These are phyloP conservation scores for Teratosphaeriaceae sp. DNA, from an alignment of 2,329 filamentous ascomycete genomes.

Conservation along the genomic window DNA sequence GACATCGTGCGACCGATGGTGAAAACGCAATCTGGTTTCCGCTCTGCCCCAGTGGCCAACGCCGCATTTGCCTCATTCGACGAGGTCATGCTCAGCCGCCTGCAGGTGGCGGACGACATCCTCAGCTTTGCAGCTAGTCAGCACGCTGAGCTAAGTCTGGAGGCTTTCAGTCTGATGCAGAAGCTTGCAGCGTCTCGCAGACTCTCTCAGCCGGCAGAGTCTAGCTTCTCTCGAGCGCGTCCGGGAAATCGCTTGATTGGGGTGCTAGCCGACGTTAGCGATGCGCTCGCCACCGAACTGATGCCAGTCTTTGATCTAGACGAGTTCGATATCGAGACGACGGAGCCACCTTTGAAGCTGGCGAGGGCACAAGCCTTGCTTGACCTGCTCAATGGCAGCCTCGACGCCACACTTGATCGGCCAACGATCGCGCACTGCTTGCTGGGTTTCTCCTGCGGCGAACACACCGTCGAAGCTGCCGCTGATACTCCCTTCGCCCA, in stretches of 20 bases:
- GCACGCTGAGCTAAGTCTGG: slow-evolving; percentile 71
- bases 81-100: slow-evolving; percentile 76
- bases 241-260: slow-evolving; percentile 25
- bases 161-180: slow-evolving; percentile 74
- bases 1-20: slow-evolving; percentile 78
- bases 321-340: slow-evolving; percentile 68
- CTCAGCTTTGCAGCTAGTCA: slow-evolving; percentile 82
- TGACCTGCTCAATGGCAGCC: slow-evolving; percentile 75
- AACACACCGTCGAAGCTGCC: slow-evolving; percentile 62
- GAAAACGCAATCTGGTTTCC: slow-evolving; percentile 56
- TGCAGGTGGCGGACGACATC: slow-evolving; percentile 72
- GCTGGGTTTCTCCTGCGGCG: slow-evolving; percentile 75
- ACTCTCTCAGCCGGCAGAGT: slow-evolving; percentile 63
- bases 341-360: slow-evolving; percentile 64
- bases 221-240: slow-evolving; percentile 45
- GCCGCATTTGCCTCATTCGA: slow-evolving; percentile 82
- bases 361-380: slow-evolving; percentile 74
- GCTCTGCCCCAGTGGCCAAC: slow-evolving; percentile 59
- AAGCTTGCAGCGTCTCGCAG: slow-evolving; percentile 80
- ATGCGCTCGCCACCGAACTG: slow-evolving; percentile 69
- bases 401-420: slow-evolving; percentile 65
- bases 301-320: slow-evolving; percentile 75
- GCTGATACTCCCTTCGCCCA: slow-evolving; percentile 63
- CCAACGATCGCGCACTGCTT: slow-evolving; percentile 88
- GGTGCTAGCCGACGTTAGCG: slow-evolving; percentile 33